Conservation (phyloP, 805 yeast genomes). For the Lachancea dasiensis region DNA sequence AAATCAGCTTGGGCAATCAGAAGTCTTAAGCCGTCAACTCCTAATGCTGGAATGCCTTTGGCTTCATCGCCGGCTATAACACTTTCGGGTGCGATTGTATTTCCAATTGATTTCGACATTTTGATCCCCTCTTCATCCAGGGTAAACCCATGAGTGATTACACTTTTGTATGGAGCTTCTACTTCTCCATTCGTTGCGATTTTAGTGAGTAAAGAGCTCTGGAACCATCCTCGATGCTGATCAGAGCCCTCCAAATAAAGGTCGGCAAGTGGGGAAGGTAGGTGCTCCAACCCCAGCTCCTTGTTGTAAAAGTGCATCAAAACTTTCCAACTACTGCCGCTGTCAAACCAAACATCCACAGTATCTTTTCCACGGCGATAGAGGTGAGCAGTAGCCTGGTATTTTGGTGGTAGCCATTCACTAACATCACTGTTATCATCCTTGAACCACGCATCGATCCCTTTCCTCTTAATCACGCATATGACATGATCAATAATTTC, state of each 20-base stretch:
- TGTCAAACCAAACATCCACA: conserved; percentile 99
- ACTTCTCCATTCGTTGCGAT: conserved; percentile 40
- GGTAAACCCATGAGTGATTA: conserved; percentile 91
- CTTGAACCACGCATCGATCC: conserved; percentile 79
- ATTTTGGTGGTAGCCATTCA: conserved; percentile 65
- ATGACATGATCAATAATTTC: conserved; percentile 55
- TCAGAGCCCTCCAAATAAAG: conserved; percentile 96
- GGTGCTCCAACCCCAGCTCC: conserved; percentile 28
- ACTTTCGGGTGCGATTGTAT: conserved; percentile 62
- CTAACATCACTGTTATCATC: conserved; percentile 36
- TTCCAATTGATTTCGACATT: conserved; percentile 93
- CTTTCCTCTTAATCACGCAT: conserved; percentile 46
- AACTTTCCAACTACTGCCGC: conserved; percentile 82
- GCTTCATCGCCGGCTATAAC: conserved; percentile 57
- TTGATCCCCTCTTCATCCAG: conserved; percentile 80
- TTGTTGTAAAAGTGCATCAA: conserved; percentile 33
- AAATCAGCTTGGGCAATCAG: conserved; percentile 90
- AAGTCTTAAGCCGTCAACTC: conserved; percentile 84
- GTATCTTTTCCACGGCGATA: conserved; percentile 77
- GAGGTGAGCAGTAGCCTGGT: conserved; percentile 36
- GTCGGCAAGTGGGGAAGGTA: conserved; percentile 54
- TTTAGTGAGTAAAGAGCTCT: conserved; percentile 79
- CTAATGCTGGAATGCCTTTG: conserved; percentile 53
- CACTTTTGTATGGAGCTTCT: conserved; percentile 60
- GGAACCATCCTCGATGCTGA: conserved; percentile 99